Evolutionary conservation across 2,329 filamentous ascomycete species (phyloP), one percentile per base, ranked within the genome.

Genomic region (Chrysosporium keratinophilum): DNA sequence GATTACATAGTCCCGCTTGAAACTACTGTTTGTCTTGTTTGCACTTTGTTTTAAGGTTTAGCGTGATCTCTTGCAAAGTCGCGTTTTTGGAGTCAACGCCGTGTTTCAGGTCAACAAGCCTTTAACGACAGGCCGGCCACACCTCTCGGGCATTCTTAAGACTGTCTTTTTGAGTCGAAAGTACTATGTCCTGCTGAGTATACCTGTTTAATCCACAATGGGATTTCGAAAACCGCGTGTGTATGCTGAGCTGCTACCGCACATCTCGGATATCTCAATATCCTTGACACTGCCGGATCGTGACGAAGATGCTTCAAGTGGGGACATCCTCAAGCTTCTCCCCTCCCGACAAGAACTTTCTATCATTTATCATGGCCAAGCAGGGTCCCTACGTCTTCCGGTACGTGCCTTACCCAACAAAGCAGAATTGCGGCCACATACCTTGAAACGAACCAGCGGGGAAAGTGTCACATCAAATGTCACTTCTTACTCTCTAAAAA

Each of bases 191-290:
- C n/a, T n/a, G n/a, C n/a, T 17, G 20, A 49, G 11, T 1, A 5
- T 4, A 15, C 17, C 12, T 17, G 15, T 35, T 9, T n/a, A 23
- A 7, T 11, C 11, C 12, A 51, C 19, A 9, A 51, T 51, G 40
- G 40, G n/a, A 12, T 23, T 23, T 14, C 40, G 17, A 39, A 54
- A 34, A 14, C 44, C 12, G 44, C 59, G 14, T 65, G 69, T 83
- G 12, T 82, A 83, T 58, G 78, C 79, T 20, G 81, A 84, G 64
- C 72, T 81, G 14, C 69, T 83, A 37, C 73, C 78, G 35, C 77
- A 83, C 58, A 81, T 83, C 57, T 76, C 78, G 41, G 79, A 81
- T 56, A 69, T 82, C 41, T 79, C 78, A 2, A 69, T 83, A 14
- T 77, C 80, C 59, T 74, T 77, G 1, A 77, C 75, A 1, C 65